Evolutionary conservation across 1,284 basidiomycete genomes (phyloP), one percentile per base, ranked within the genome.

Genomic region (Macrocybe sp.): DNA sequence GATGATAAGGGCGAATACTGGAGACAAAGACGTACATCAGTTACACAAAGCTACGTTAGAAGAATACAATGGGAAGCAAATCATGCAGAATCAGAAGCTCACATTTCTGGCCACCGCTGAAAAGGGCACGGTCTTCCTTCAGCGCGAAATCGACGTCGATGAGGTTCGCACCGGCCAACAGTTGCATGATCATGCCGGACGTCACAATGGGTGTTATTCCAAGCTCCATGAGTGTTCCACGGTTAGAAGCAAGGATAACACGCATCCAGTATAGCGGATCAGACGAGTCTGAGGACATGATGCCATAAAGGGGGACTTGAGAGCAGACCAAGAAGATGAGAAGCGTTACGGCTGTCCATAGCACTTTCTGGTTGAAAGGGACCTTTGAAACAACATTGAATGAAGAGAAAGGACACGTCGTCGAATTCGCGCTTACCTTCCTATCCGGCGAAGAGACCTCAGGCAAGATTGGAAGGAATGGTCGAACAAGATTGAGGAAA

Each of bases 191-290:
- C 96, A 98, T 99, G 60, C 96, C 96, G 38, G 86, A 90, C 9
- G 96, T 99, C 63, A 99, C 85, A 66, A 98, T 97, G 49, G 97
- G 96, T 41, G 87, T 95, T 62, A 98, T 98, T 60, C 97, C 96
- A 52, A 99, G 84, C 72, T 99, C 96, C 96, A 98, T 99, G 53
- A 99, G 85, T 1, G 96, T 99, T 58, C 96, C 96, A 55, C 97
- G 83, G 75, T 98, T 99, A 7, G 93, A 97, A 33, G 97, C 96
- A 52, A 98, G 83, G 71, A 99, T 98, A 71, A 95, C 95, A 73
- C 96, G 89, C 86, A 98, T 94, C 96, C 96, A 99, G 78, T 96
- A 98, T 44, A 99, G 83, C 9, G 97, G 96, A 74, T 99, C 96
- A 47, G 92, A 92, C 58, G 92, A 95, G 79, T 97, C 93, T 45